Evolutionary conservation across 2,329 filamentous ascomycete species (phyloP).

Genomic region (Raffaelea deltoideospora): DNA sequence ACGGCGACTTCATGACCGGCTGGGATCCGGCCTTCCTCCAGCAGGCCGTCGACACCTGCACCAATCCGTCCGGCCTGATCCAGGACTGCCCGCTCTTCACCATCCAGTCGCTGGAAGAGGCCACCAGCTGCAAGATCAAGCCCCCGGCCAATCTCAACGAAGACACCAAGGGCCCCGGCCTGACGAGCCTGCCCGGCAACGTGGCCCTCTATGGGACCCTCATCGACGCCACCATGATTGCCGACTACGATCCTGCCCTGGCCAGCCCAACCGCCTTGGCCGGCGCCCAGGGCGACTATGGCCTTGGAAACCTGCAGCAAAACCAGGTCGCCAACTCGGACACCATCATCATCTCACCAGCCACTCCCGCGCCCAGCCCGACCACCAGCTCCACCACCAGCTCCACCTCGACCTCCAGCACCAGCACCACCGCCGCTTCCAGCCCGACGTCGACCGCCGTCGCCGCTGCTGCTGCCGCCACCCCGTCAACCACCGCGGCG

Average conservation of each 20-base stretch:
- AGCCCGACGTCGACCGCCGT: constrained; percentile 3
- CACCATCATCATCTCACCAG: constrained; percentile 5
- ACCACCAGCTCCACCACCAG: not conserved
- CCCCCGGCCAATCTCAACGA: constrained; percentile 35
- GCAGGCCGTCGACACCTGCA: constrained; percentile 60
- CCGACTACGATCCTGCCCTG: constrained; percentile 6
- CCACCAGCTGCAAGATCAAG: constrained; percentile 45
- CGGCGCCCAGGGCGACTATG: no score
- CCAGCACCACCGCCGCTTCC: constrained; percentile 7
- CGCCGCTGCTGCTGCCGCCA: no score
- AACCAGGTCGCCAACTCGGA: constrained; percentile 2
- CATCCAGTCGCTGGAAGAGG: constrained; percentile 42
- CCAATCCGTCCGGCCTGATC: constrained; percentile 51
- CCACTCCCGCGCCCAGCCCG: constrained; percentile 3
- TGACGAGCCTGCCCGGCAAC: constrained; percentile 48
- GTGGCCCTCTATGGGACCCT: constrained; percentile 23
- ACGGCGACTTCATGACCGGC: constrained; percentile 68
- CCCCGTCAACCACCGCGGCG: constrained; percentile 10
- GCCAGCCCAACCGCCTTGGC: not conserved
- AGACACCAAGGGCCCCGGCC: constrained; percentile 42
- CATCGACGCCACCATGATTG: constrained; percentile 5
- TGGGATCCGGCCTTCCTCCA: constrained; percentile 60
- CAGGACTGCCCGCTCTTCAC: constrained; percentile 62
- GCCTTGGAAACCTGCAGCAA: no score
- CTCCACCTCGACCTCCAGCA: constrained; percentile 8